Evolutionary conservation across 2,329 filamentous ascomycete species (phyloP).

Genomic region (Cercospora sojina): DNA sequence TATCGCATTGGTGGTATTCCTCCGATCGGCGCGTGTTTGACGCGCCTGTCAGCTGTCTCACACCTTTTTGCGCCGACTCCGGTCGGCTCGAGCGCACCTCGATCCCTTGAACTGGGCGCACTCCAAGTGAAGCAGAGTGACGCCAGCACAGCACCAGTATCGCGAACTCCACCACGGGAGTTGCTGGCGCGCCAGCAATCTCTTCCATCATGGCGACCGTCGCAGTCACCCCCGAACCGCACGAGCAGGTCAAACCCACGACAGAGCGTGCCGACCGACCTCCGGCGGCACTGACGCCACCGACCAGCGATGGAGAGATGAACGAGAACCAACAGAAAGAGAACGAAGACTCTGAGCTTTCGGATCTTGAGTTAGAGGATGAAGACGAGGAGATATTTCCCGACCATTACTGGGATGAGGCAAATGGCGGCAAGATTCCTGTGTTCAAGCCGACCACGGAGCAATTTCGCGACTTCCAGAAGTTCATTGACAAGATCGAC

Average conservation of each 20-base stretch:
- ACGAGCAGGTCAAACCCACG: conserved; percentile 29
- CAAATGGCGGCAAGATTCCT: conserved; percentile 68
- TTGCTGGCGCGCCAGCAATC: conserved; percentile 15
- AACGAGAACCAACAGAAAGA: conserved; percentile 42
- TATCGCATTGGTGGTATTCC: not conserved
- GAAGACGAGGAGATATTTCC: conserved; percentile 64
- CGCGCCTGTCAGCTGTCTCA: not conserved
- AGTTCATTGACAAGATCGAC: conserved; percentile 86
- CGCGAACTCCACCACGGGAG: conserved; percentile 19
- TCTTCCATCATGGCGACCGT: conserved; percentile 14
- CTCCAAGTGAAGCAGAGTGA: not conserved
- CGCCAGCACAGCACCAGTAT: not conserved
- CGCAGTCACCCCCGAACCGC: conserved; percentile 30
- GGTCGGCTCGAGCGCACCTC: conserved; percentile 4
- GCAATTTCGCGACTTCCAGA: conserved; percentile 91
- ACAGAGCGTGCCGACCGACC: conserved; percentile 29
- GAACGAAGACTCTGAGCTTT: conserved; percentile 49
- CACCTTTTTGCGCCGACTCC: conserved; percentile 2
- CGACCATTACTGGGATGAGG: conserved; percentile 75
- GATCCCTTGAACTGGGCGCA: conserved; percentile 6
- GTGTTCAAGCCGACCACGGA: conserved; percentile 95
- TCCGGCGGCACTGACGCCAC: conserved; percentile 49
- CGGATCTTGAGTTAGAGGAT: conserved; percentile 48
- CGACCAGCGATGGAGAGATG: conserved; percentile 52
- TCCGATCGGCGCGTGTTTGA: not conserved